phyloP scores from a whole-genome alignment of 306 rosid genomes.

The Mimosa bimucronata region DNA sequence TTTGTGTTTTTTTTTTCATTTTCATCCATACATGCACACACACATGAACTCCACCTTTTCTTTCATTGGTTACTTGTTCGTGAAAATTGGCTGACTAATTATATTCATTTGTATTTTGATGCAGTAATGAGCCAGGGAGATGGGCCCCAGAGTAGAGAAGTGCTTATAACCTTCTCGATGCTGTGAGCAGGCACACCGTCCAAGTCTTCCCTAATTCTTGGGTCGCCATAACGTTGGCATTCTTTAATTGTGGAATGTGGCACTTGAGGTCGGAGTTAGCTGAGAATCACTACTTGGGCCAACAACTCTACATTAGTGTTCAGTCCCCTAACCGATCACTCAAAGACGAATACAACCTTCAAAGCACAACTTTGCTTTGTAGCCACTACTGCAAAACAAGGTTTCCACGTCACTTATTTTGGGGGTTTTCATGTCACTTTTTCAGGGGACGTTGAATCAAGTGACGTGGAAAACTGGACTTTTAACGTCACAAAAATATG shows the following conservation, averaged over 20 bases:
- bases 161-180: slow-evolving; percentile 16
- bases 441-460: too few species aligned
- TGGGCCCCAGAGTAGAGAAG: slow-evolving; percentile 52
- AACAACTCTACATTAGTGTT: slow-evolving; percentile 46
- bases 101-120: background rate
- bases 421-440: too few species aligned
- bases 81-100: background rate
- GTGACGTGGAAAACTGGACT: too few species aligned
- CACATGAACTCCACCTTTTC: too few species aligned
- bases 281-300: slow-evolving; percentile 42
- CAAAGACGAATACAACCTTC: slow-evolving; percentile 54
- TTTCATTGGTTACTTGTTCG: background rate
- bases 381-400: too few species aligned
- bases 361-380: slow-evolving; percentile 39
- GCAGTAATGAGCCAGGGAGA: slow-evolving; percentile 60
- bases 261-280: slow-evolving; percentile 49
- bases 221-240: slow-evolving; percentile 46
- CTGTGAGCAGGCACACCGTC: slow-evolving; percentile 14
- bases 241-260: slow-evolving; percentile 64
- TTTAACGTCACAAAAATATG: too few species aligned
- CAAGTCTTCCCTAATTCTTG: slow-evolving; percentile 33
- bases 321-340: slow-evolving; percentile 40
- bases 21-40: background rate
- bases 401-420: too few species aligned
- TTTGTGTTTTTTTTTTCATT: background rate